Evolutionary conservation across 1,284 basidiomycete genomes (phyloP).

Genomic region (Sanghuangporus sanghuang): DNA sequence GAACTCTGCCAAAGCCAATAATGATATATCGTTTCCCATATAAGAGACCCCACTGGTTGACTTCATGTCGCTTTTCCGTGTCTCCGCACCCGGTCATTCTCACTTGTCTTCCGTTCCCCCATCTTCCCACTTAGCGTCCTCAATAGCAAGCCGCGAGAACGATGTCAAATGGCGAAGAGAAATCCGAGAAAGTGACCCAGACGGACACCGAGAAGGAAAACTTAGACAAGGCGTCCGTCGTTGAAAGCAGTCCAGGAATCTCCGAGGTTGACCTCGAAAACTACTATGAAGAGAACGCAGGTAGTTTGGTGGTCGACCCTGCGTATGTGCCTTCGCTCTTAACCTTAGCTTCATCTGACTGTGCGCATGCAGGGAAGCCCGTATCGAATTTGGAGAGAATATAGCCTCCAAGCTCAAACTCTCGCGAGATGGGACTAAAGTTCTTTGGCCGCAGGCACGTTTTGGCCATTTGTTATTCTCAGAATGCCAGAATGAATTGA

Average conservation of each 20-base stretch:
- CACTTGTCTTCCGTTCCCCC: background rate
- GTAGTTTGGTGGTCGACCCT: constrained; percentile 59
- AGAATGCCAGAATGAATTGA: background rate
- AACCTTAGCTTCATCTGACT: constrained; percentile 22
- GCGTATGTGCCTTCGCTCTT: constrained; percentile 32
- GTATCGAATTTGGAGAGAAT: constrained; percentile 44
- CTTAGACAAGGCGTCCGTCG: constrained; percentile 7
- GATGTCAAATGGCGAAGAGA: background rate
- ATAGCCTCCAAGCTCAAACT: constrained; percentile 46
- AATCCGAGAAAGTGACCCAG: background rate
- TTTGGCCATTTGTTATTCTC: background rate
- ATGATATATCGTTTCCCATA: background rate
- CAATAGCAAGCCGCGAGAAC: background rate
- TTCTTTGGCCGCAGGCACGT: constrained; percentile 4
- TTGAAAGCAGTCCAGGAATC: background rate
- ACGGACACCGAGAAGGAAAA: constrained; percentile 8
- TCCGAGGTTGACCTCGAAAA: constrained; percentile 36
- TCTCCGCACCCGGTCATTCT: background rate
- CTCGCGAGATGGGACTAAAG: constrained; percentile 21
- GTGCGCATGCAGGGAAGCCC: constrained; percentile 42
- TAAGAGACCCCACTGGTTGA: background rate
- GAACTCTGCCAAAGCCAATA: background rate
- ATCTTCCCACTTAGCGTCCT: background rate
- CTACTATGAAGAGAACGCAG: constrained; percentile 52
- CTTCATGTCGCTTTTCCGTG: background rate